Evolutionary conservation across 495 filamentous ascomycete species (phyloP).

Genomic region (Penicillium crystallinum): DNA sequence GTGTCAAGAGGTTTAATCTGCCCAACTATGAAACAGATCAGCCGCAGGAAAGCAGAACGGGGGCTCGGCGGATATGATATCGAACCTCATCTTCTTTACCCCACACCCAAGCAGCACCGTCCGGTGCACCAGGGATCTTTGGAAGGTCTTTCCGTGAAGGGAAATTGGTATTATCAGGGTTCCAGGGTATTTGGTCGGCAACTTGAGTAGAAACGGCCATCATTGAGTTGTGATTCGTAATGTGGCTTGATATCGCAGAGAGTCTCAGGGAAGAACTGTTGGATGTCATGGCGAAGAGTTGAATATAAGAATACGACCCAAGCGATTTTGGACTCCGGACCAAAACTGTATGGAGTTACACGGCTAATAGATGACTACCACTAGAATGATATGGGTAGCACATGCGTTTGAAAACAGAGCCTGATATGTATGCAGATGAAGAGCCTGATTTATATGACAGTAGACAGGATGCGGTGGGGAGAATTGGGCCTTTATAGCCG

Average conservation of each 20-base stretch:
- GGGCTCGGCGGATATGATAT: not conserved
- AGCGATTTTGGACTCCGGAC: too few species aligned
- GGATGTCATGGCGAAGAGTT: too few species aligned
- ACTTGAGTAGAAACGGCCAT: slow-evolving; percentile 15
- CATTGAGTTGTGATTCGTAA: not conserved
- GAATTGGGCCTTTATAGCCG: not conserved
- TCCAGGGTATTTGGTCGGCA: slow-evolving; percentile 43
- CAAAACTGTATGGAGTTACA: too few species aligned
- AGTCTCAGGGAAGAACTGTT: not conserved
- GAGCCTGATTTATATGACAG: not conserved
- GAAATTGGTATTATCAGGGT: slow-evolving; percentile 49
- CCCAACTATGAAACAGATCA: slow-evolving; percentile 33
- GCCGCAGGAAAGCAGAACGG: not conserved
- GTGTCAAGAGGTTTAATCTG: slow-evolving; percentile 55
- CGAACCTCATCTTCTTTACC: slow-evolving; percentile 52
- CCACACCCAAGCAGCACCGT: slow-evolving; percentile 60
- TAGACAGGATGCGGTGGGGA: not conserved
- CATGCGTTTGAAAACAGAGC: too few species aligned
- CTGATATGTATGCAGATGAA: too few species aligned
- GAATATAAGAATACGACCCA: too few species aligned
- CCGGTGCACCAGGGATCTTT: slow-evolving; percentile 35
- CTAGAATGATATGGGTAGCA: too few species aligned
- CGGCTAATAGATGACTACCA: too few species aligned
- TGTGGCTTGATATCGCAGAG: slow-evolving; percentile 8
- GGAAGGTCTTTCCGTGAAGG: slow-evolving; percentile 51